These are phyloP conservation scores for Globisporangium polare DNA, from an alignment of 352 stramenopile genomes.

Conservation along the genomic window DNA sequence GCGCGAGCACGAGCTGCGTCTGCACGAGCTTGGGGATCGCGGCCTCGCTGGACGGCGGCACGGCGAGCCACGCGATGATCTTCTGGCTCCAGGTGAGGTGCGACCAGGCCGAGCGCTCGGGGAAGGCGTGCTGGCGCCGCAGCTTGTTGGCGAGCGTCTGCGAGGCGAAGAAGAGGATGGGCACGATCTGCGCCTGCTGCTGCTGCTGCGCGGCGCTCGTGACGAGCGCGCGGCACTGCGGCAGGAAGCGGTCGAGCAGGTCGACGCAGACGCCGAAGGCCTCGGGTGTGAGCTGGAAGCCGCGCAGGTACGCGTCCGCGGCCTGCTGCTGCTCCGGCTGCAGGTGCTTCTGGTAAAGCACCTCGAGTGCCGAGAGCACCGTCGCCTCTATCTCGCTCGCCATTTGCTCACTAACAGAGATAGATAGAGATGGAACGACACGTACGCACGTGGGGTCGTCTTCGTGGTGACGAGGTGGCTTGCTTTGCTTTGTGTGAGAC, in stretches of 20 bases:
- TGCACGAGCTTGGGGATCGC: constrained; percentile 58
- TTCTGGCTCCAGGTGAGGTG: constrained; percentile 39
- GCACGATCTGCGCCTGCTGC: constrained; percentile 24
- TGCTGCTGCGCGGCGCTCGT: constrained; percentile 7
- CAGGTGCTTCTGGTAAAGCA: constrained; percentile 57
- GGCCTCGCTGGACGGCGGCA: not conserved
- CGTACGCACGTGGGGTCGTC: not conserved
- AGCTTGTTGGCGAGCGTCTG: constrained; percentile 85
- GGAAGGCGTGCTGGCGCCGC: constrained; percentile 48
- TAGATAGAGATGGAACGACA: not conserved
- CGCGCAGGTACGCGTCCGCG: constrained; percentile 71
- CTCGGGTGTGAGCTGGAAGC: constrained; percentile 75
- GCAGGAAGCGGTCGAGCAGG: constrained; percentile 64
- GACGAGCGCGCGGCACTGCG: constrained; percentile 4
- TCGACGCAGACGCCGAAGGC: constrained; percentile 66
- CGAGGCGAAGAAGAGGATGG: constrained; percentile 71
- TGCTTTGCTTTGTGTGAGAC: not conserved
- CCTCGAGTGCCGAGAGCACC: constrained; percentile 46
- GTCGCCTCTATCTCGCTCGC: constrained; percentile 18
- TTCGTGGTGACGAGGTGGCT: not conserved
- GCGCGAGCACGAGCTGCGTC: constrained; percentile 68
- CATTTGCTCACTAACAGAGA: not conserved
- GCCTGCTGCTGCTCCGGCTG: constrained; percentile 52
- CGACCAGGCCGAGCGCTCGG: constrained; percentile 18
- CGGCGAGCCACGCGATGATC: constrained; percentile 55